Percentiles rank a stretch among this genome's conserved stretches.
phyloP scores from a whole-genome alignment of 1,284 basidiomycete species.

The Rhodotorula mucilaginosa region DNA sequence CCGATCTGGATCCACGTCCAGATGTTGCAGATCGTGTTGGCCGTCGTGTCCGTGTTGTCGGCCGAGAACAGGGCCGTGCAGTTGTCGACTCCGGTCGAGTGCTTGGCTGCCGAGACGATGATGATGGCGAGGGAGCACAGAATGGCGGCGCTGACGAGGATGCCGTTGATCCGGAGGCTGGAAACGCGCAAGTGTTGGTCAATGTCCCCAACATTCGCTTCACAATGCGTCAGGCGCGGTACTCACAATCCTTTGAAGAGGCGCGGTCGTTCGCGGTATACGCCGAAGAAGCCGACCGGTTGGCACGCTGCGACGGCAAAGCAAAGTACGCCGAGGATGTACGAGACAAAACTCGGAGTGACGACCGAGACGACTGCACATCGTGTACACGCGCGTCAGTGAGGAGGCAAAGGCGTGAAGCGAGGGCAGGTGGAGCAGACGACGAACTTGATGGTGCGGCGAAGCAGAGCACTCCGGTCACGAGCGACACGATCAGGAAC shows the following conservation, averaged over 20 bases:
- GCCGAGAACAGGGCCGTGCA: slow-evolving; percentile 66
- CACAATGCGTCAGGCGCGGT: neutral
- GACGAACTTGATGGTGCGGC: slow-evolving; percentile 72
- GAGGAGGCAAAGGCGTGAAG: no score
- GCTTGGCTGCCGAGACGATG: slow-evolving; percentile 69
- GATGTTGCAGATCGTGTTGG: slow-evolving; percentile 73
- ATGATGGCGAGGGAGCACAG: slow-evolving; percentile 75
- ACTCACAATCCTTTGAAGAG: slow-evolving; percentile 66
- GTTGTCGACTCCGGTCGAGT: slow-evolving; percentile 63
- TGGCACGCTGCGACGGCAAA: slow-evolving; percentile 71
- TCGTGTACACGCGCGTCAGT: slow-evolving; percentile 1
- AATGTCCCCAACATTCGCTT: no score
- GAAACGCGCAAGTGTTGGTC: no score
- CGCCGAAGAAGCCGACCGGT: slow-evolving; percentile 75
- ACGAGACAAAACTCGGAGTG: slow-evolving; percentile 69
- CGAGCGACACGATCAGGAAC: slow-evolving; percentile 66
- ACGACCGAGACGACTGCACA: slow-evolving; percentile 74
- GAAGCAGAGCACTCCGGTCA: slow-evolving; percentile 73
- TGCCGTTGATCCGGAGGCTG: slow-evolving; percentile 59
- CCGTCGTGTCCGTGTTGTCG: slow-evolving; percentile 51
- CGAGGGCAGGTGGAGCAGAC: no score
- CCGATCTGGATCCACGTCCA: slow-evolving; percentile 90
- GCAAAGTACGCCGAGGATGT: slow-evolving; percentile 69
- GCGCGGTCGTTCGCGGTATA: slow-evolving; percentile 72
- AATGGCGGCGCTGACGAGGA: slow-evolving; percentile 62